A percentile compares a stretch with the other conserved stretches of the same genome.
Conservation (phyloP, 164 flowering plant genomes). For the Aristolochia californica region DNA sequence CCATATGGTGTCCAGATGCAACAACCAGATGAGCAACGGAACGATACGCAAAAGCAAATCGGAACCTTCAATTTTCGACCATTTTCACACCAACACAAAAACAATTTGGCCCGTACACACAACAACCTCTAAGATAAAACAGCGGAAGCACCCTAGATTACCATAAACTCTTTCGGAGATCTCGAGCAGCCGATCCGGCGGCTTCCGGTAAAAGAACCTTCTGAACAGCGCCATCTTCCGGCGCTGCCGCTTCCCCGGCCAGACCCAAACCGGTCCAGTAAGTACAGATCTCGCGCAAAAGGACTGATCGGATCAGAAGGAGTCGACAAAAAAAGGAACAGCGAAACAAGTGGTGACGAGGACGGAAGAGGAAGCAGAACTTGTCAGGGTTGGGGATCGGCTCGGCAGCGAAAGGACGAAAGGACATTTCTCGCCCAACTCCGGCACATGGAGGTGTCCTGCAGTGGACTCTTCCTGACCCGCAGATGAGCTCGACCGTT, state of each 20-base stretch:
- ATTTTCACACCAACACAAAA: neutral
- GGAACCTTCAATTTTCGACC: neutral
- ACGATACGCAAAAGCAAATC: neutral
- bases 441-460: no score
- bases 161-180: conserved; percentile 93
- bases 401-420: no score
- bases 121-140: neutral
- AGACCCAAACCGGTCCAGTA: conserved; percentile 2
- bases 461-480: no score
- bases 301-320: no score
- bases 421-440: no score
- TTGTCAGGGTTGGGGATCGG: no score
- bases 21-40: neutral
- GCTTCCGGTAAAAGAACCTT: conserved; percentile 78
- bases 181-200: conserved; percentile 93
- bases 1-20: neutral
- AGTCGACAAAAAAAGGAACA: no score
- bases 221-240: conserved; percentile 94
- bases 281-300: no score
- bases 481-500: no score
- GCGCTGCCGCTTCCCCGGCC: conserved; percentile 59
- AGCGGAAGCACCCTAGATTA: conserved; percentile 9
- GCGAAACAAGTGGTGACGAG: no score
- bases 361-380: no score
- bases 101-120: neutral